These are phyloP conservation scores for Piromyces sp. DNA, from an alignment of 192 early-diverging fungal genomes.

Conservation along the genomic window DNA sequence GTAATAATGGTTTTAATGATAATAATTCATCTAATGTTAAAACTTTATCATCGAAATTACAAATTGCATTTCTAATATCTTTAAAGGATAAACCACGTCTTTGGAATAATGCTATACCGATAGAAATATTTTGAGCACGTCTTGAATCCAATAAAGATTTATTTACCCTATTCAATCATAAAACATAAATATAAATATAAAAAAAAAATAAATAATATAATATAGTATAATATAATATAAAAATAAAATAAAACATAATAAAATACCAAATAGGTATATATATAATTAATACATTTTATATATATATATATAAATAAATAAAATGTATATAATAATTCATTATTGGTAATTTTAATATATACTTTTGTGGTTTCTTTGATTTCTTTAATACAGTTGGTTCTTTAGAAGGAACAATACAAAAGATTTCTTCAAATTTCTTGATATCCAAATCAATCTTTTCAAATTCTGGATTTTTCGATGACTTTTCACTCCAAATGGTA, in stretches of 20 bases:
- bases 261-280: too few species aligned
- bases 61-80: constrained; percentile 11
- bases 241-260: too few species aligned
- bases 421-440: constrained; percentile 6
- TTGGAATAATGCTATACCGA: constrained; percentile 23
- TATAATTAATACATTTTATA: too few species aligned
- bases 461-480: neutral
- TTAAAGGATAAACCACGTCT: constrained; percentile 16
- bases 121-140: constrained; percentile 35
- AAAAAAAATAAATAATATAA: neutral
- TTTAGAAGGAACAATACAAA: neutral
- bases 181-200: neutral
- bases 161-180: neutral
- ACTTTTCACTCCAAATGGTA: constrained; percentile 5
- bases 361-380: constrained; percentile 7
- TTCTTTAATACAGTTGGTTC: constrained; percentile 13
- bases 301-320: too few species aligned
- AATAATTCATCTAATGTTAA: constrained; percentile 21
- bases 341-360: neutral
- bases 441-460: constrained; percentile 2
- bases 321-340: too few species aligned
- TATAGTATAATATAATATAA: too few species aligned
- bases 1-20: constrained; percentile 21
- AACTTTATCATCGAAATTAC: constrained; percentile 10
- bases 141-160: constrained; percentile 21